phyloP scores from a whole-genome alignment of 2,329 filamentous ascomycete genomes.

The Colletotrichum tropicicola region DNA sequence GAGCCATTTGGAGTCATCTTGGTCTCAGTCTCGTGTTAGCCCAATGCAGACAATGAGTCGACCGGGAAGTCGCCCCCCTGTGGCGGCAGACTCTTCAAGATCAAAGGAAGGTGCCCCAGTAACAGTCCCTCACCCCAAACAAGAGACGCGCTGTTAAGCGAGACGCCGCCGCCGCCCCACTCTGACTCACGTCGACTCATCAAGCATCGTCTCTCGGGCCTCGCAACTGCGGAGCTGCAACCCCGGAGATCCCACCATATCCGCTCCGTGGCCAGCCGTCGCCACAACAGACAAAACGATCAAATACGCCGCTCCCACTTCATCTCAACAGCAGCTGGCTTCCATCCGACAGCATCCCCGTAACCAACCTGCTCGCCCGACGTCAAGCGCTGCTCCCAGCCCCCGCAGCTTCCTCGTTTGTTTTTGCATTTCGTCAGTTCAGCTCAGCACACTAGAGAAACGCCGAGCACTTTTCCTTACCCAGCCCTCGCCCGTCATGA shows the following conservation, averaged over 20 bases:
- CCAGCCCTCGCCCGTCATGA: conserved; percentile 42
- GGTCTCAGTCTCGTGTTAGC: background rate
- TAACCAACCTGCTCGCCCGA: background rate
- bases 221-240: background rate
- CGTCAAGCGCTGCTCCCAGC: conserved; percentile 17
- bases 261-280: conserved; percentile 2
- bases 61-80: too few relatives aligned
- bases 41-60: too few relatives aligned
- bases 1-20: background rate
- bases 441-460: conserved; percentile 28
- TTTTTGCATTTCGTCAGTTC: conserved; percentile 27
- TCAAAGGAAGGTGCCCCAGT: background rate
- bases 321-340: background rate
- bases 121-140: background rate
- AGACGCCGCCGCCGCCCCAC: background rate
- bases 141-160: background rate
- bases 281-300: conserved; percentile 1
- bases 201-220: background rate
- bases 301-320: conserved; percentile 1
- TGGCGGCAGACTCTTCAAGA: background rate
- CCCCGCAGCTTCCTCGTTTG: background rate
- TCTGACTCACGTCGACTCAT: conserved; percentile 19
- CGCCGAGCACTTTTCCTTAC: conserved; percentile 19
- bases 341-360: background rate
- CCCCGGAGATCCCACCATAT: conserved; percentile 14